Evolutionary conservation across 352 stramenopile genomes (phyloP).

Genomic region (Blastocystis sp.): DNA sequence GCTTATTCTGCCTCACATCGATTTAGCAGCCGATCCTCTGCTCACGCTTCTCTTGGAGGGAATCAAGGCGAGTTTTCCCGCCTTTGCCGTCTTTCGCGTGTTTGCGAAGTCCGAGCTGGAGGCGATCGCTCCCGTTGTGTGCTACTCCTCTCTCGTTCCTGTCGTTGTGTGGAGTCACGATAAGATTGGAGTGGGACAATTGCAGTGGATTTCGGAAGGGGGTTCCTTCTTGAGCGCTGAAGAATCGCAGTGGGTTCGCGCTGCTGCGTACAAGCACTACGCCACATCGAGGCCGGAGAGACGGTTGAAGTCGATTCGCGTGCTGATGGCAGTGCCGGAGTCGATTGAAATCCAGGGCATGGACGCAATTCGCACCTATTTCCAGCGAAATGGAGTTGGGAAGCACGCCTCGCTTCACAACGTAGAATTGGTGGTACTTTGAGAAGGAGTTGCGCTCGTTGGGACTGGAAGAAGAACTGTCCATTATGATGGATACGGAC

Average conservation of each 20-base stretch:
- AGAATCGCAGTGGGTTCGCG: neutral
- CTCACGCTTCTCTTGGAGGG: neutral
- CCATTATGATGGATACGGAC: slow-evolving; percentile 23
- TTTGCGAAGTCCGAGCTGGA: neutral
- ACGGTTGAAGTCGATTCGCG: neutral
- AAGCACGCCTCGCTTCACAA: neutral
- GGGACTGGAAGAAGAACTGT: neutral
- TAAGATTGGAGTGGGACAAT: neutral
- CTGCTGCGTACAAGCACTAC: neutral
- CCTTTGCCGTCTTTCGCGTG: neutral
- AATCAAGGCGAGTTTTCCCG: neutral
- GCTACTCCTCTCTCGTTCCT: neutral
- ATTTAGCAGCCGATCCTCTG: neutral
- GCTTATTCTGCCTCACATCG: neutral
- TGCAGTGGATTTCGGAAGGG: neutral
- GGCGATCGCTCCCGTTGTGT: neutral
- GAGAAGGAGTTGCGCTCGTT: neutral
- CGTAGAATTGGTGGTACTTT: slow-evolving; percentile 58
- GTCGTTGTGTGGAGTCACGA: neutral
- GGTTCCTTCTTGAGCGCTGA: neutral
- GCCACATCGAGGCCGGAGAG: neutral
- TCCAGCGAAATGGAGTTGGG: slow-evolving; percentile 7
- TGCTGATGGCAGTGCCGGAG: neutral
- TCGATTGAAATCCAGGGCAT: neutral
- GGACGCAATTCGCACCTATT: slow-evolving; percentile 16